phyloP scores from a whole-genome alignment of 1,284 basidiomycete genomes.

The Puccinia brachypodii region DNA sequence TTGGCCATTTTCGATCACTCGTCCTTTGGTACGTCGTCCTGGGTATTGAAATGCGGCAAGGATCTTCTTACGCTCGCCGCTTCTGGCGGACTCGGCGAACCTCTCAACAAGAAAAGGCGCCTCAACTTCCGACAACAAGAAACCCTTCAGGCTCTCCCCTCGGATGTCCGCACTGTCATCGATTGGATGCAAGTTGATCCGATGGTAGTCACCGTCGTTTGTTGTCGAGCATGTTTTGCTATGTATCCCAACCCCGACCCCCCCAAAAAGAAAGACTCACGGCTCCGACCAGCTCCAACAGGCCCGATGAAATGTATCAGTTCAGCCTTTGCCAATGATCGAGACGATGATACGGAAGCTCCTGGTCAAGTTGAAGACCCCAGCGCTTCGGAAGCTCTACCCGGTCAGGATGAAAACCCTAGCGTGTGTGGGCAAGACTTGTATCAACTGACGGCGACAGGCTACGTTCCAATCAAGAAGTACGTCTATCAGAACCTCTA shows the following conservation, averaged over 20 bases:
- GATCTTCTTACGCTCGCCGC: background rate
- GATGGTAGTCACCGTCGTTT: background rate
- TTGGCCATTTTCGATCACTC: conserved; percentile 19
- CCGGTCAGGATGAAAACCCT: background rate
- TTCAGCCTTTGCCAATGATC: background rate
- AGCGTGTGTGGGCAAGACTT: background rate
- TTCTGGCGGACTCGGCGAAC: background rate
- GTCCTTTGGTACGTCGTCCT: conserved; percentile 1
- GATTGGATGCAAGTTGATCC: conserved; percentile 39
- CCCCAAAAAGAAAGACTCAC: background rate
- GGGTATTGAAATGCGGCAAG: conserved; percentile 18
- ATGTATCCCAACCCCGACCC: conserved; percentile 31
- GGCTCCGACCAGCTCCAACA: background rate
- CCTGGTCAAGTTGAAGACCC: background rate
- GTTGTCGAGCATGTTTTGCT: conserved; percentile 29
- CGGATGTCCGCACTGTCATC: conserved; percentile 6
- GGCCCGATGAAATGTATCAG: conserved; percentile 1
- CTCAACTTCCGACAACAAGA: background rate
- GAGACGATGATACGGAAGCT: background rate
- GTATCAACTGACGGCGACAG: background rate
- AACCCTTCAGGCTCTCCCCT: background rate
- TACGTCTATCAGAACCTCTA: conserved; percentile 32
- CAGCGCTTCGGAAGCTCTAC: background rate
- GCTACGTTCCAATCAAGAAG: background rate
- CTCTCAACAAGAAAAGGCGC: background rate